A percentile compares a stretch with the other conserved stretches of the same genome.
These are phyloP conservation scores for Blastobotrys illinoisensis DNA, from an alignment of 1,139 yeast genomes.

Conservation along the genomic window DNA sequence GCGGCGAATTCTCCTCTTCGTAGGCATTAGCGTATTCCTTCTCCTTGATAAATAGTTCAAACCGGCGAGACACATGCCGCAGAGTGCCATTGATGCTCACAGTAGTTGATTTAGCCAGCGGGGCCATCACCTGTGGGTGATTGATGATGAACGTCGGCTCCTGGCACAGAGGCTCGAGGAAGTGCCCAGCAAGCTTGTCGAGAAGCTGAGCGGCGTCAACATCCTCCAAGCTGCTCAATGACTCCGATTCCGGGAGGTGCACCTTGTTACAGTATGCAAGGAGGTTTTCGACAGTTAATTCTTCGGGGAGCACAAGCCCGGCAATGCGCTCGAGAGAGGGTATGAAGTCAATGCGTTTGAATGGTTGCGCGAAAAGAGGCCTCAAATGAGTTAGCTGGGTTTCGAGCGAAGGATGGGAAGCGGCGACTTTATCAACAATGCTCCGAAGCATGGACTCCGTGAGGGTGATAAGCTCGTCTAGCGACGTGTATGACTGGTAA, in stretches of 20 bases:
- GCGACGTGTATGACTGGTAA: conserved; percentile 65
- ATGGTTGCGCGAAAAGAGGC: conserved; percentile 9
- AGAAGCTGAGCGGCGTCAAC: conserved; percentile 51
- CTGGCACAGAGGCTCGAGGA: conserved; percentile 57
- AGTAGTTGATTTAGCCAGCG: conserved; percentile 66
- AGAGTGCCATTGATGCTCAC: conserved; percentile 23
- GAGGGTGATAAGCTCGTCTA: conserved; percentile 54
- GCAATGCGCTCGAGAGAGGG: conserved; percentile 44
- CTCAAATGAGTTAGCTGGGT: neutral
- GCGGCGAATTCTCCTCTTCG: conserved; percentile 92
- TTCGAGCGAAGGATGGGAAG: neutral
- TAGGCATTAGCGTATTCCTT: conserved; percentile 88
- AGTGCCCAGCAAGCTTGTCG: conserved; percentile 58
- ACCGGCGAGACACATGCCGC: conserved; percentile 56
- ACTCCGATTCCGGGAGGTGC: conserved; percentile 33
- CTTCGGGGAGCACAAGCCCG: conserved; percentile 38
- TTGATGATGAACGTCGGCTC: conserved; percentile 71
- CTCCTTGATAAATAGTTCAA: conserved; percentile 77
- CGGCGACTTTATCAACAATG: conserved; percentile 31
- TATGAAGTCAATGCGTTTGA: conserved; percentile 42
- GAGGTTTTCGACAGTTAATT: conserved; percentile 25
- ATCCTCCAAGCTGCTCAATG: conserved; percentile 8
- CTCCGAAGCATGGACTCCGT: conserved; percentile 54
- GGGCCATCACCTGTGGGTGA: conserved; percentile 83
- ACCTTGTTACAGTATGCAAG: neutral